These are phyloP conservation scores for Lachancea mirantina DNA, from an alignment of 805 yeast genomes.

Conservation along the genomic window DNA sequence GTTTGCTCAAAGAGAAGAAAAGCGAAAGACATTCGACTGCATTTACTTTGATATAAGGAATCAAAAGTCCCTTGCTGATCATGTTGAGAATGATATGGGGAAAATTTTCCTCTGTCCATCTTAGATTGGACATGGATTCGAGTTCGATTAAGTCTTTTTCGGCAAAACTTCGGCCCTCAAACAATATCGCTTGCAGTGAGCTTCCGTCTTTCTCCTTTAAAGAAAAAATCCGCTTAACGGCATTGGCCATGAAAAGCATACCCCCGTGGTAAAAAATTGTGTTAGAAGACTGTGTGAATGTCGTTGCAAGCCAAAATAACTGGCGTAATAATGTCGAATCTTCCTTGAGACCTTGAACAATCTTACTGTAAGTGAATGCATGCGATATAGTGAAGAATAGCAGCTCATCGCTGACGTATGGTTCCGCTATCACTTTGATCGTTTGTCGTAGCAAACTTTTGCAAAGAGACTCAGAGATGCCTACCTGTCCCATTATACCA, in stretches of 20 bases:
- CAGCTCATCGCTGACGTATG: conserved; percentile 28
- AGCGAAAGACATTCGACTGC: conserved; percentile 41
- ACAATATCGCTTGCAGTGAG: conserved; percentile 25
- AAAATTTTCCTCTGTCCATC: conserved; percentile 40
- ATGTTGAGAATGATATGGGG: conserved; percentile 43
- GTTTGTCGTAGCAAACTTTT: conserved; percentile 25
- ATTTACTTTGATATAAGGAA: conserved; percentile 47
- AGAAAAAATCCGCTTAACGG: conserved; percentile 30
- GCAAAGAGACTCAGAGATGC: conserved; percentile 52
- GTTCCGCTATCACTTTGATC: conserved; percentile 31
- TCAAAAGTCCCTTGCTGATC: conserved; percentile 49
- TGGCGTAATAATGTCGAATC: conserved; percentile 25
- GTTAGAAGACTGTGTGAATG: conserved; percentile 29
- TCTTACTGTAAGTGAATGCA: conserved; percentile 35
- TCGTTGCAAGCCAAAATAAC: conserved; percentile 35
- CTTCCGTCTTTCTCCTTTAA: conserved; percentile 26
- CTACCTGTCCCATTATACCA: conserved; percentile 59
- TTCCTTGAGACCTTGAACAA: conserved; percentile 34
- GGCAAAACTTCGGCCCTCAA: conserved; percentile 35
- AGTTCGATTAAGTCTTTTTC: conserved; percentile 32
- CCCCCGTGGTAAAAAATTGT: conserved; percentile 36
- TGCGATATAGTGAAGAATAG: conserved; percentile 31
- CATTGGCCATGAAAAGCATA: conserved; percentile 32
- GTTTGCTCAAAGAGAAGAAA: conserved; percentile 38
- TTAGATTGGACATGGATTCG: conserved; percentile 38